Base-by-base conservation (phyloP, 140 eudicot genomes). In the Anethum foeniculum region DNA sequence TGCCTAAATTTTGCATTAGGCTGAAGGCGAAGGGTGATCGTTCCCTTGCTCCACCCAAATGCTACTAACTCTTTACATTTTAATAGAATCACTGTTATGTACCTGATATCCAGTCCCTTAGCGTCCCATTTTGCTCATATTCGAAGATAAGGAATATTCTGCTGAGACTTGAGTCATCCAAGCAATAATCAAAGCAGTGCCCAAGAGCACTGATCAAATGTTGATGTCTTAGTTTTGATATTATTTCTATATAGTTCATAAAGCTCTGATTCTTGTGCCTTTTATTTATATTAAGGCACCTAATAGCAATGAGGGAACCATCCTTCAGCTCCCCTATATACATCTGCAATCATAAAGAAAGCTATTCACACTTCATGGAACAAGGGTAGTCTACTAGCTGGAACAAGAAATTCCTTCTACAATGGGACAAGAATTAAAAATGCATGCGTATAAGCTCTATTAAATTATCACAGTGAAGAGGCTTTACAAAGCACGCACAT, bases 131-230 rank as follows among this genome's bases (percentile, higher is more conserved):
- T 16, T 96, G 91, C 16, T 88, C 88, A 39, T 91, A 92, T 73
- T 92, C 97, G 7, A 89, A 95, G 83, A 95, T 89, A 13, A 95
- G 88, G 78, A 91, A 87, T 76, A 91, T 83, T 81, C 93, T 91
- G 91, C 93, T 91, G 73, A 95, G 93, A 75, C 91, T 91, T 34
- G 99, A 89, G 85, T 92, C 98, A 68, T 91, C 97, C 79, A 90
- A 88, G 90, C 88, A 77, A 86, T 83, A 90, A 77, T 95, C 97
- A 62, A 91, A 90, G 90, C 99, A 95, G 86, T 92, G 97, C 43
- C 99, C 98, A 30, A 95, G 87, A 65, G 90, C 87, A 68, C 97
- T 89, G 79, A 86, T 93, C 89, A 95, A 83, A 87, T 95, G 92
- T 56, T 85, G 97, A 82, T 95, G 97, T 75, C 99, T 86, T 64